Percentiles rank a stretch among this genome's conserved stretches.
Conservation (phyloP, 345 rosid genomes). For the Noccaea bulbosa region DNA sequence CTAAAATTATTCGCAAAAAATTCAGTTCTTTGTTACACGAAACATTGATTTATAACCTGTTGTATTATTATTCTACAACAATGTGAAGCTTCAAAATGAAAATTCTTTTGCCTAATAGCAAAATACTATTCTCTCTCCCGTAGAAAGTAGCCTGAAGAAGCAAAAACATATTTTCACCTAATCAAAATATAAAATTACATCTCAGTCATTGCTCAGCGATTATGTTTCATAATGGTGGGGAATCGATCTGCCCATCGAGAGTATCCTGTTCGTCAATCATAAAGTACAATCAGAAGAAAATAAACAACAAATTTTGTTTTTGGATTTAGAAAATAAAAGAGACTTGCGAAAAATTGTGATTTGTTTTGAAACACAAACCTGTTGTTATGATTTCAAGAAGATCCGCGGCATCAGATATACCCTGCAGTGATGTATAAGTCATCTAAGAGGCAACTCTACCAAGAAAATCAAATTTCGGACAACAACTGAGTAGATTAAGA, state of each 20-base stretch:
- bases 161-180: neutral
- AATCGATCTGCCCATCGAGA: conserved; percentile 65
- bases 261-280: conserved; percentile 51
- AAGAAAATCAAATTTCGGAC: neutral
- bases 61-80: conserved; percentile 5
- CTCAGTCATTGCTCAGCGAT: conserved; percentile 4
- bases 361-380: conserved; percentile 48
- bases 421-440: conserved; percentile 42
- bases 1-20: too few relatives aligned
- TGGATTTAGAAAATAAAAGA: neutral
- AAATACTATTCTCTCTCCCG: neutral
- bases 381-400: conserved; percentile 68
- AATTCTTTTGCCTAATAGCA: neutral
- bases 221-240: conserved; percentile 45
- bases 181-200: neutral
- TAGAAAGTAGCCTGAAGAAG: neutral
- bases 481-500: neutral
- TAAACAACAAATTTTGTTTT: neutral
- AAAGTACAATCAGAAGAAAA: neutral
- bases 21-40: neutral
- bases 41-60: conserved; percentile 14
- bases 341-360: neutral
- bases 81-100: neutral
- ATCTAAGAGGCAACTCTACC: conserved; percentile 2
- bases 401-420: conserved; percentile 50